A percentile compares a stretch with the other conserved stretches of the same genome.
Evolutionary conservation across 73 alveolate species (phyloP).

Genomic region (Symbiodinium natans): DNA sequence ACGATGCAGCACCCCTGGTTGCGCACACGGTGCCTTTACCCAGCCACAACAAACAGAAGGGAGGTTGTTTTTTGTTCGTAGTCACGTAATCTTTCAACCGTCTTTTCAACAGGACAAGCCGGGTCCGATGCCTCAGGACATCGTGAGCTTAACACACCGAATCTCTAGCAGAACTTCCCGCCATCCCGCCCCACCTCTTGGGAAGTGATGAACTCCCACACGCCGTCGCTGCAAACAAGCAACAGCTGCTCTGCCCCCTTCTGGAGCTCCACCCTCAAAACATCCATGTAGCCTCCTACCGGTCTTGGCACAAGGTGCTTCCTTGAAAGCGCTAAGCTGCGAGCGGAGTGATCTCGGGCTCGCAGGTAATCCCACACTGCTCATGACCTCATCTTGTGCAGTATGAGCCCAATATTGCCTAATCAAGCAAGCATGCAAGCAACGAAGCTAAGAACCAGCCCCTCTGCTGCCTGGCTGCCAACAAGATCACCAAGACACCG

Average conservation of each 20-base stretch:
- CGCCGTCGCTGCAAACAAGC: constrained; percentile 83
- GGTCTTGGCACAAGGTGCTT: too few relatives aligned
- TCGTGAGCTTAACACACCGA: too few relatives aligned
- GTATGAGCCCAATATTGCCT: background rate
- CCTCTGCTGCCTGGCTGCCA: background rate
- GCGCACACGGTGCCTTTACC: too few relatives aligned
- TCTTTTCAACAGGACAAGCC: too few relatives aligned
- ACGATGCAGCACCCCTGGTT: too few relatives aligned
- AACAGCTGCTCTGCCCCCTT: constrained; percentile 37
- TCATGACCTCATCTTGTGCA: constrained; percentile 1
- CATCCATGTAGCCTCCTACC: background rate
- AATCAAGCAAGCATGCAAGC: background rate
- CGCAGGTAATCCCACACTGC: constrained; percentile 75
- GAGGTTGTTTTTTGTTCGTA: too few relatives aligned
- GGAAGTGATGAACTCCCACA: constrained; percentile 87
- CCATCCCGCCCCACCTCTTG: too few relatives aligned
- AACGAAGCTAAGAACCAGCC: background rate
- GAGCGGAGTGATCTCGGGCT: constrained; percentile 69
- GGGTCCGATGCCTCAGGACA: too few relatives aligned
- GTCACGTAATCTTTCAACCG: too few relatives aligned
- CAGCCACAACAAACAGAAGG: too few relatives aligned
- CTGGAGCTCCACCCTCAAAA: constrained; percentile 25
- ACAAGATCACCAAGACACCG: constrained; percentile 50
- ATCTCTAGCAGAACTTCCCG: too few relatives aligned
- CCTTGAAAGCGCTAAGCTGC: background rate